Conservation (phyloP, 305 asterid species). For the Andrographis paniculata region DNA sequence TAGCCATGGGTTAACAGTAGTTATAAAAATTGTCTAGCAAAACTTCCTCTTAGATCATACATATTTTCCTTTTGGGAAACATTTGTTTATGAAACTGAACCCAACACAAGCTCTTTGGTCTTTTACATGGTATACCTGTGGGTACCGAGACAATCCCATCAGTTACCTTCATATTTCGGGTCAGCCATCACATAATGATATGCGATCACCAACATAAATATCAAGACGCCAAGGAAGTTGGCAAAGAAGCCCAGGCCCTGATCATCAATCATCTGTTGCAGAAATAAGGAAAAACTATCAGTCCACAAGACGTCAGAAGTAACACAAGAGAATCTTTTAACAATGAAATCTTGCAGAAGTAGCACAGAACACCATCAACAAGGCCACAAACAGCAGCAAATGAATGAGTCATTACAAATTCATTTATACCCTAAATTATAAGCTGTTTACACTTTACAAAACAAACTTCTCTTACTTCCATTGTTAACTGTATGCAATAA, state of each 20-base stretch:
- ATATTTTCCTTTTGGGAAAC: conserved; percentile 12
- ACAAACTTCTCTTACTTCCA: too few species aligned
- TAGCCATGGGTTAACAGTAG: conserved; percentile 24
- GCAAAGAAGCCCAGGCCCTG: conserved; percentile 93
- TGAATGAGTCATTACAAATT: too few species aligned
- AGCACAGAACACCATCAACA: neutral
- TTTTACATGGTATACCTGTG: conserved; percentile 15
- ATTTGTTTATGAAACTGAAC: conserved; percentile 17
- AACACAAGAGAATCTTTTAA: neutral
- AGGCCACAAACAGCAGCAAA: too few species aligned
- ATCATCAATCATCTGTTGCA: conserved; percentile 76
- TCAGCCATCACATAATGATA: conserved; percentile 93
- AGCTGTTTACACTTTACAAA: too few species aligned
- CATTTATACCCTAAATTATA: too few species aligned
- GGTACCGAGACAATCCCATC: conserved; percentile 18
- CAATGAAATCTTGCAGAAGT: neutral
- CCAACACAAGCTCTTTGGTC: conserved; percentile 13
- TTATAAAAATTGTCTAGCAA: conserved; percentile 1
- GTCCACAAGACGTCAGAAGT: neutral
- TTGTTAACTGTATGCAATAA: too few species aligned
- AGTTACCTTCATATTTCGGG: conserved; percentile 86
- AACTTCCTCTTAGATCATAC: too few species aligned
- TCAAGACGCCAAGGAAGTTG: conserved; percentile 91
- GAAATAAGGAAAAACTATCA: conserved; percentile 11
- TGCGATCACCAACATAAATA: conserved; percentile 74